Evolutionary conservation across 2,329 filamentous ascomycete species (phyloP).

Genomic region (Fusarium cyanostomum): DNA sequence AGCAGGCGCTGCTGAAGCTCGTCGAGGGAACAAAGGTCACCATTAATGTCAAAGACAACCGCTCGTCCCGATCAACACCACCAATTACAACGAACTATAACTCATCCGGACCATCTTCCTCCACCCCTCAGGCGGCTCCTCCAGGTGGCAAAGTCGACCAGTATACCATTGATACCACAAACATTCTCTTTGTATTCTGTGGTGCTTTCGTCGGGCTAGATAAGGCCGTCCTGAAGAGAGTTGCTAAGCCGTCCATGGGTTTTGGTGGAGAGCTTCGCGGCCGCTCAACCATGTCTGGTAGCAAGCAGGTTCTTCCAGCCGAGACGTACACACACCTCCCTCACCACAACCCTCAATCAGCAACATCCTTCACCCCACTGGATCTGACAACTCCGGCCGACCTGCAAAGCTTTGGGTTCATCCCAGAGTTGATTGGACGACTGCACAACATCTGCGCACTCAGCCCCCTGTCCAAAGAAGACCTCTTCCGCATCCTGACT

Average conservation of each 20-base stretch:
- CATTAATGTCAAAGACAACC: constrained; percentile 84
- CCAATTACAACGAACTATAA: constrained; percentile 65
- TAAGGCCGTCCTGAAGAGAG: constrained; percentile 85
- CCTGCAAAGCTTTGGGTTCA: constrained; percentile 87
- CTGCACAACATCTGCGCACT: constrained; percentile 91
- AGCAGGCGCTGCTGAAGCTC: constrained; percentile 94
- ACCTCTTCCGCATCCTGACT: constrained; percentile 87
- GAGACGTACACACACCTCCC: constrained; percentile 67
- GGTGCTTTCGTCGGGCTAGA: constrained; percentile 94
- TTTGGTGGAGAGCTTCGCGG: constrained; percentile 85
- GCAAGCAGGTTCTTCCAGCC: constrained; percentile 70
- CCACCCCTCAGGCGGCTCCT: constrained; percentile 57
- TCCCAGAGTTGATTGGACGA: constrained; percentile 94
- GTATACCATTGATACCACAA: constrained; percentile 87
- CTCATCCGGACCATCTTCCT: constrained; percentile 53
- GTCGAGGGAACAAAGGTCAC: constrained; percentile 96
- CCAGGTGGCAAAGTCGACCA: constrained; percentile 66
- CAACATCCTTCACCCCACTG: constrained; percentile 63
- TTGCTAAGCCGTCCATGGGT: constrained; percentile 85
- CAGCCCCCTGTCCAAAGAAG: constrained; percentile 72
- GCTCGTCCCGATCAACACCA: constrained; percentile 63
- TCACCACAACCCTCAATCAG: constrained; percentile 56
- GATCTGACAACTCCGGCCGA: constrained; percentile 80
- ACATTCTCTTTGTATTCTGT: constrained; percentile 96
- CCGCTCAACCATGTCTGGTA: constrained; percentile 58